Base-by-base conservation (phyloP, 768 basidiomycete genomes). In the Calocybe gangraenosa region DNA sequence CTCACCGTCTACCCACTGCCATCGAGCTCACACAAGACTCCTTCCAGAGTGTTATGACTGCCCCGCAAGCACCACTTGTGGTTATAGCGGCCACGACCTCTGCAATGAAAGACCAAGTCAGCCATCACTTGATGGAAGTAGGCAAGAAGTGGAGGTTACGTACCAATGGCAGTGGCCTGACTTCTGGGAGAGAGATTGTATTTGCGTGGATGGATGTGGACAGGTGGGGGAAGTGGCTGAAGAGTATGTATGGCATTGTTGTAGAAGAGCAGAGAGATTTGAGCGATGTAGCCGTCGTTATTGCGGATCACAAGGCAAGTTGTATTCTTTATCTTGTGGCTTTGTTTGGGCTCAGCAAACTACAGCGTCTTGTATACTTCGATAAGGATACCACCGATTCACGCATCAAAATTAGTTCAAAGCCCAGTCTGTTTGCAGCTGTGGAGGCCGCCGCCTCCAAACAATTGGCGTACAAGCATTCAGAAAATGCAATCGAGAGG, bases 181-280 rank as follows among this genome's bases (percentile, higher is more conserved):
- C 62, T 31, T 68, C 71, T 25, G 69, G 65, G 34, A 65, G 74
- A 28, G 75, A 81, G 34, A 84, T 95, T 0, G 78, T 93, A 39
- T 96, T 93, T 64, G 75, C 84, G 7, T 92, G 86, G 84, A 92
- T 96, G 79, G 91, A 99, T 58, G 78, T 71, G 2, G 81, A 79
- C 19, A 77, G 74, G 63, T 97, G 95, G 93, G 73, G 65, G 19
- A 82, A 77, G 40, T 97, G 93, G 93, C 69, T 95, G 67, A 92
- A 89, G 72, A 83, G 81, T 54, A 92, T 92, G 82, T 98, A 97
- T 66, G 84, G 84, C 21, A 68, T 92, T 54, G 68, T 56, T 42
- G 50, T 51, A 7, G 51, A 55, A 14, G 52, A 57, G 11, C 54
- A 54, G 20, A 55, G 46, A 25, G 61, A 64, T 30, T 37, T 70